Percentiles rank a stretch among this genome's conserved stretches.
Evolutionary conservation across 768 basidiomycete species (phyloP).

Genomic region (Collybiopsis confluens): DNA sequence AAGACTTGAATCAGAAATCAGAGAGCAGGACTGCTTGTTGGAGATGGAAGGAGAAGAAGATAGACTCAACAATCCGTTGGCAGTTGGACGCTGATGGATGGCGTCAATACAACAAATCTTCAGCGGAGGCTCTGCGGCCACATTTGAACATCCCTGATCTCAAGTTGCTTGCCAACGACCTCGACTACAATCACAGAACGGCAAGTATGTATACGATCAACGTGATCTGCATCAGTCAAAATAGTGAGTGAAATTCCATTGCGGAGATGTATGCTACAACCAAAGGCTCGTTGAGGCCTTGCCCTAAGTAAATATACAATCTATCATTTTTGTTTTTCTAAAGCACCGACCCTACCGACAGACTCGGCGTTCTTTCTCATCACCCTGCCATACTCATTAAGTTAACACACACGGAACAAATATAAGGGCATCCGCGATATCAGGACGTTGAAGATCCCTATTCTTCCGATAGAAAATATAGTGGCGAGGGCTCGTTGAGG

Average conservation of each 20-base stretch:
- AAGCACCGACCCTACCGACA: conserved; percentile 8
- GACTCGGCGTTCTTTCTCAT: conserved; percentile 9
- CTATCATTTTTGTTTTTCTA: conserved; percentile 1
- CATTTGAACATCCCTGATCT: no score
- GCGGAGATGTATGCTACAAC: conserved; percentile 6
- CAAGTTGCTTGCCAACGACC: not conserved
- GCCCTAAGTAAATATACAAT: conserved; percentile 10
- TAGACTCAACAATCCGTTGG: no score
- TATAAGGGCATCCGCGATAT: conserved; percentile 21
- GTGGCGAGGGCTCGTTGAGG: conserved; percentile 77
- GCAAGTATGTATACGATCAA: no score
- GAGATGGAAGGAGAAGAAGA: no score
- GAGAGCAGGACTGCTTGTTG: no score
- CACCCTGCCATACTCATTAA: conserved; percentile 9
- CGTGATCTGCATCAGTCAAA: conserved; percentile 38
- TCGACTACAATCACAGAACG: not conserved
- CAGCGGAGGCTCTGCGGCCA: no score
- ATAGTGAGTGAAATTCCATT: not conserved
- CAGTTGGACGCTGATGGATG: no score
- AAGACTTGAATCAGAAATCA: no score
- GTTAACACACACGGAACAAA: conserved; percentile 14
- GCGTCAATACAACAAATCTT: no score
- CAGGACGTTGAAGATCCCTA: conserved; percentile 67
- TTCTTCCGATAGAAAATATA: conserved; percentile 40
- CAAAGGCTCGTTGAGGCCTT: conserved; percentile 58